These are phyloP conservation scores for Kodamaea sagamina DNA, from an alignment of 805 yeast genomes.

Conservation along the genomic window DNA sequence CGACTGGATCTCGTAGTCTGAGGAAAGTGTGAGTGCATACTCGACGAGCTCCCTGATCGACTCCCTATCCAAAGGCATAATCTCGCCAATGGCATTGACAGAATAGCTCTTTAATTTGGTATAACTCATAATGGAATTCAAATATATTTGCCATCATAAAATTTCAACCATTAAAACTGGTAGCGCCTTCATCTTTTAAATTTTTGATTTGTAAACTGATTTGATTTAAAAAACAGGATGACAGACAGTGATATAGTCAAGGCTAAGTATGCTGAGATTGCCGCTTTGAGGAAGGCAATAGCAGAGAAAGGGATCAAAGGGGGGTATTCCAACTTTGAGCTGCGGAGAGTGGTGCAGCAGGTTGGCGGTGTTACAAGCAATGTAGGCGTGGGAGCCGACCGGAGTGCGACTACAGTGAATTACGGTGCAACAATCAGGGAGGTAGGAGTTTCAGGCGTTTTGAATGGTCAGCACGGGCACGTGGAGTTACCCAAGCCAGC, in stretches of 20 bases:
- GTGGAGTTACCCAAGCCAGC: neutral
- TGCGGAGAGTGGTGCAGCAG: no score
- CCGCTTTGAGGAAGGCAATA: slow-evolving; percentile 29
- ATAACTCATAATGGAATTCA: slow-evolving; percentile 17
- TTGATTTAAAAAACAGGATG: slow-evolving; percentile 5
- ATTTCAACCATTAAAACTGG: neutral
- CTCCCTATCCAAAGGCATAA: slow-evolving; percentile 62
- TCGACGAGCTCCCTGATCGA: slow-evolving; percentile 56
- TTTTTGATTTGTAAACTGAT: neutral
- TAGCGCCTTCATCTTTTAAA: neutral
- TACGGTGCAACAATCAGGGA: neutral
- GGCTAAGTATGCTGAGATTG: slow-evolving; percentile 32
- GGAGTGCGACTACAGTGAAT: no score
- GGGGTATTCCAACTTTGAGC: neutral
- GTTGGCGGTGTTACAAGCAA: no score
- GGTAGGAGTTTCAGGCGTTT: no score
- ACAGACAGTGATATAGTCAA: slow-evolving; percentile 23
- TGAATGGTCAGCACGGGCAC: no score
- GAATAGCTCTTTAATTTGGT: slow-evolving; percentile 29
- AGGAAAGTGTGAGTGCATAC: slow-evolving; percentile 49
- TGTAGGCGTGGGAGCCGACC: no score
- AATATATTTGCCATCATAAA: slow-evolving; percentile 10
- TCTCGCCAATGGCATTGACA: slow-evolving; percentile 27
- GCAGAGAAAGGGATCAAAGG: slow-evolving; percentile 21
- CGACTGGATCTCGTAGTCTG: slow-evolving; percentile 49